These are phyloP conservation scores for Garcia nutans DNA, from an alignment of 345 rosid genomes.

Conservation along the genomic window DNA sequence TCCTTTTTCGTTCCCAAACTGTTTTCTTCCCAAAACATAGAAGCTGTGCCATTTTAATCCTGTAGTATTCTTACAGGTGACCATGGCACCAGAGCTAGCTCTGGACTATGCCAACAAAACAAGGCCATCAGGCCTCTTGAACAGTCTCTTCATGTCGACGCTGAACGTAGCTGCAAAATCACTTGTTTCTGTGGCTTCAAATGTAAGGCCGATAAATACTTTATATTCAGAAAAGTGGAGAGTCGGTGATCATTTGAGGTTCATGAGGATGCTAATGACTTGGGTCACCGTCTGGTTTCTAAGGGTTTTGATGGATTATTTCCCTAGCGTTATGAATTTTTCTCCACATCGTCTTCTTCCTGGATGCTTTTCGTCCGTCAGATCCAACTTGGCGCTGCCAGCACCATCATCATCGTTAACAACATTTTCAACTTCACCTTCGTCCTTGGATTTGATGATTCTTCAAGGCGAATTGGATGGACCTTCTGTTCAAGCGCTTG, in stretches of 20 bases:
- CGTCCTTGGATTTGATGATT: conserved; percentile 48
- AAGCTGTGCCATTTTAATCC: not conserved
- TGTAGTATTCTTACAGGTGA: not conserved
- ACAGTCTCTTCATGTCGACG: conserved; percentile 61
- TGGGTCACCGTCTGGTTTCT: conserved; percentile 64
- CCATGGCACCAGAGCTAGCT: not conserved
- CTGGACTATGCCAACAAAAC: conserved; percentile 24
- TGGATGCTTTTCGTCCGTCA: not conserved
- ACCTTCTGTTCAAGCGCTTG: conserved; percentile 53
- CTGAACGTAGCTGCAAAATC: conserved; percentile 59
- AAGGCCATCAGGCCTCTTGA: conserved; percentile 44
- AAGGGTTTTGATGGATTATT: conserved; percentile 56
- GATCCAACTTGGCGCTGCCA: conserved; percentile 4
- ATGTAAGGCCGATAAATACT: conserved; percentile 26
- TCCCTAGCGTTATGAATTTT: conserved; percentile 36
- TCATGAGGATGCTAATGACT: conserved; percentile 62
- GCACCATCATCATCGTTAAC: conserved; percentile 21
- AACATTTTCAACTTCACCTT: conserved; percentile 31
- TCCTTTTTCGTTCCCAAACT: too few species aligned
- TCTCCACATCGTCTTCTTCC: conserved; percentile 16
- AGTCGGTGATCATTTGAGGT: conserved; percentile 62
- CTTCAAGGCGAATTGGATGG: conserved; percentile 42
- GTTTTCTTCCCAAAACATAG: too few species aligned
- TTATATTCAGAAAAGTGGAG: conserved; percentile 45
- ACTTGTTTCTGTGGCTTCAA: conserved; percentile 57